Evolutionary conservation across 2,329 filamentous ascomycete species (phyloP), one percentile per base, ranked within the genome.

Genomic region (Talaromyces rugulosus): DNA sequence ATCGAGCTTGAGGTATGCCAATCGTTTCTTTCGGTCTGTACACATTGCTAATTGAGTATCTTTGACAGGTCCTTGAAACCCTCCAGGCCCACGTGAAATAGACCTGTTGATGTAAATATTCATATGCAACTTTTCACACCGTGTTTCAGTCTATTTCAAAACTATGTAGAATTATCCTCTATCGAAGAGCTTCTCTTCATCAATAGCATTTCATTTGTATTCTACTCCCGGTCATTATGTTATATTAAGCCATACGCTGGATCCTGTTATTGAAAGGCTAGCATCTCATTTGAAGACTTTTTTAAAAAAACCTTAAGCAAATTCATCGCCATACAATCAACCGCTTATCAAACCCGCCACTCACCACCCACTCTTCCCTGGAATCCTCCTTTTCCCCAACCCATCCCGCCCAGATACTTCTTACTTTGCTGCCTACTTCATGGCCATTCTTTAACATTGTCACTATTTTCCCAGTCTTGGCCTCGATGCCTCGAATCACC

Each of bases 1-100:
- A 94, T 99, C 78, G 94, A 98, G 86, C 82, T 99, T 71, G 95
- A 99, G 92, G 94, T 96, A 81, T 76, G 83, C 40, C 18, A 42
- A 18, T 27, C 12, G 27, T 71, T 59, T 59, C 31, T 53, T 8
- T 30, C 31, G 4, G 40, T 34, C 6, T 33, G 11, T 54, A 50
- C 12, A 62, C 52, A 42, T 56, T 55, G 54, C 61, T 61, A 7
- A 56, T 18, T 42, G 23, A 23, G 23, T 27, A n/a, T 28, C 7
- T 33, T 33, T 70, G n/a, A 14, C 64, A 82, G 79, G 79, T 82
- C 64, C 73, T 82, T 54, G 80, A 82, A 72, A 81, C 74, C 66
- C 74, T 82, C 68, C 80, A 82, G 70, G 75, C 79, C 62, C 72
- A 77, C 62, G 70, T 82, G 71, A 82, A 81, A 76, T 81, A 80